phyloP scores from a whole-genome alignment of 169 alveolate genomes.

The Plasmodium malariae region DNA sequence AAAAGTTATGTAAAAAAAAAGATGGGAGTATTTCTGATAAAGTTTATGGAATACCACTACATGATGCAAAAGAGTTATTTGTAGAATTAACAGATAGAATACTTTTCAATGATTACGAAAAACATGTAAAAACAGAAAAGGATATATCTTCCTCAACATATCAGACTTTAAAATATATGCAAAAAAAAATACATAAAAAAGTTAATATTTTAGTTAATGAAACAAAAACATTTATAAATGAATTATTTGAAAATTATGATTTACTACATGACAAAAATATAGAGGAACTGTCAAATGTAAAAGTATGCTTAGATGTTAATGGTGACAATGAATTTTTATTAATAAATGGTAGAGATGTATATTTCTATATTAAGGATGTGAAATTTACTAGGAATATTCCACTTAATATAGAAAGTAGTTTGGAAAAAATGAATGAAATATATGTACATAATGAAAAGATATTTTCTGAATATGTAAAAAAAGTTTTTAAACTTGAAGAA shows the following conservation, averaged over 20 bases:
- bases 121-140: conserved; percentile 8
- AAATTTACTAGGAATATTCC: conserved; percentile 2
- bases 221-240: neutral
- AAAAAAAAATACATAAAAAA: conserved; percentile 6
- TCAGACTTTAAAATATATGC: conserved; percentile 4
- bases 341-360: conserved; percentile 4
- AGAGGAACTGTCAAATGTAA: neutral
- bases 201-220: neutral
- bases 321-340: conserved; percentile 14
- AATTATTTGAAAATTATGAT: conserved; percentile 12
- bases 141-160: neutral
- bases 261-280: neutral
- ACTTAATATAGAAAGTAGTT: neutral
- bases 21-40: conserved; percentile 1
- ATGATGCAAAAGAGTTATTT: neutral
- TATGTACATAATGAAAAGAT: conserved; percentile 14
- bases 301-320: conserved; percentile 23
- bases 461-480: neutral
- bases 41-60: neutral
- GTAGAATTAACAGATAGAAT: neutral
- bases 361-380: conserved; percentile 8
- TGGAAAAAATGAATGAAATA: neutral
- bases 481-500: conserved; percentile 7
- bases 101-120: neutral
- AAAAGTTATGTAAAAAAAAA: conserved; percentile 14